Percentiles rank a stretch among this genome's conserved stretches.
phyloP scores from a whole-genome alignment of 768 basidiomycete genomes.

The Lyophyllum semitale region DNA sequence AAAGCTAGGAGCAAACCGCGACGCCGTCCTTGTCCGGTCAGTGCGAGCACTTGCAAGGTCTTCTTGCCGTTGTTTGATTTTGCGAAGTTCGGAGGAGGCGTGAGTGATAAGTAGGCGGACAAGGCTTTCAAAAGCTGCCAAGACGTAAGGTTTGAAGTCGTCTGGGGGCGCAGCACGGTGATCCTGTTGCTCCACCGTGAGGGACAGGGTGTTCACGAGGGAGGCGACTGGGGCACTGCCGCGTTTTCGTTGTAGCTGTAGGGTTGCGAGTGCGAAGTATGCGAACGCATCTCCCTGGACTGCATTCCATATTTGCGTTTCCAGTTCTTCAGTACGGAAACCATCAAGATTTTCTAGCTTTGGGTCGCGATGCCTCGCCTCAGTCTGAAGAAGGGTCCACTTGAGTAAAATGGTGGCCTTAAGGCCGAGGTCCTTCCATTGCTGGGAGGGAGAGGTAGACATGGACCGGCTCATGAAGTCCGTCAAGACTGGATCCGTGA shows the following conservation, averaged over 20 bases:
- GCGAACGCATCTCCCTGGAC: constrained; percentile 82
- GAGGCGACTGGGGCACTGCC: constrained; percentile 35
- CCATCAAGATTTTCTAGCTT: constrained; percentile 64
- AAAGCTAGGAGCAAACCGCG: constrained; percentile 44
- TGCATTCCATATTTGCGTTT: constrained; percentile 79
- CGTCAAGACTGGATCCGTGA: constrained; percentile 47
- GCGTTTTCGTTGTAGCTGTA: constrained; percentile 53
- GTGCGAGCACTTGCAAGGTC: constrained; percentile 73
- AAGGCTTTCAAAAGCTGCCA: constrained; percentile 70
- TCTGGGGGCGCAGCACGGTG: constrained; percentile 46
- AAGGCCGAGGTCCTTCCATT: constrained; percentile 72
- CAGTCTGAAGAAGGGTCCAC: constrained; percentile 86
- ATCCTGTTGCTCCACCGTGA: constrained; percentile 43
- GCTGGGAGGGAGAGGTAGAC: constrained; percentile 35
- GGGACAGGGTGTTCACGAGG: constrained; percentile 32
- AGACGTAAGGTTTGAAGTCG: constrained; percentile 55
- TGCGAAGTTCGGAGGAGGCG: constrained; percentile 78
- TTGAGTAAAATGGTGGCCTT: constrained; percentile 78
- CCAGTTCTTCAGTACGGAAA: constrained; percentile 77
- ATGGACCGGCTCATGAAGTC: constrained; percentile 63
- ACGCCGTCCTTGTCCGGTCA: constrained; percentile 57
- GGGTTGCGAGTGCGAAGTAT: constrained; percentile 63
- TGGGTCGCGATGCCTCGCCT: constrained; percentile 68
- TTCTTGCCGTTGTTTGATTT: constrained; percentile 89
- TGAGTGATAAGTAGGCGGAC: constrained; percentile 72